A percentile compares a stretch with the other conserved stretches of the same genome.
phyloP scores from a whole-genome alignment of 176 grass and related monocot genomes.

The Coix lacrymajobi region DNA sequence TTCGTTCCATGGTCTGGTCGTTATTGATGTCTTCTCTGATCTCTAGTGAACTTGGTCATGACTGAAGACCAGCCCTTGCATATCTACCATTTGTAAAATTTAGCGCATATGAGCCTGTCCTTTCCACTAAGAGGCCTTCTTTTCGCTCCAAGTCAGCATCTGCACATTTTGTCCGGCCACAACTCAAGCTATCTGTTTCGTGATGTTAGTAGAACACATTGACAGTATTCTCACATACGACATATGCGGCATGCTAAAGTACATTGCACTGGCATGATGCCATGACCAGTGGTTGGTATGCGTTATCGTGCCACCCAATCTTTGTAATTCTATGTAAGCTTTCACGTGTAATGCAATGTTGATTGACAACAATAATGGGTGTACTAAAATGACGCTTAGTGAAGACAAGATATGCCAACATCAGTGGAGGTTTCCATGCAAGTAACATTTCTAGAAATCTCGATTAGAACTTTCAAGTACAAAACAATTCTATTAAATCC shows the following conservation, averaged over 20 bases:
- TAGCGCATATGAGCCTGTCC: background rate
- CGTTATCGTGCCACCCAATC: background rate
- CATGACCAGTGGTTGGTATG: background rate
- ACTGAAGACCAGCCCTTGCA: background rate
- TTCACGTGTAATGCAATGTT: background rate
- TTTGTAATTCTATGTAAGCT: conserved; percentile 1
- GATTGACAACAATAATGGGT: background rate
- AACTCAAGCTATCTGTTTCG: background rate
- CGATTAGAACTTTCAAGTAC: background rate
- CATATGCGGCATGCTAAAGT: background rate
- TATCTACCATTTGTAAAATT: background rate
- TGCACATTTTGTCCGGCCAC: background rate
- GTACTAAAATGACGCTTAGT: background rate
- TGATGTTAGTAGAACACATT: background rate
- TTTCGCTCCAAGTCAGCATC: background rate
- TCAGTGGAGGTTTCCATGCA: background rate
- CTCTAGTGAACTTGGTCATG: background rate
- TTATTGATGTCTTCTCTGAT: background rate
- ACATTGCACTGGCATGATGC: background rate
- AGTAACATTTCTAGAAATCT: background rate
- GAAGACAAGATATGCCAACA: background rate
- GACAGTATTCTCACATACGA: background rate
- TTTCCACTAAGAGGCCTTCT: background rate
- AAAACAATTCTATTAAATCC: background rate
- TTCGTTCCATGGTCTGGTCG: background rate